A percentile compares a stretch with the other conserved stretches of the same genome.
Conservation (phyloP, 345 rosid genomes). For the Conringia planisiliqua region DNA sequence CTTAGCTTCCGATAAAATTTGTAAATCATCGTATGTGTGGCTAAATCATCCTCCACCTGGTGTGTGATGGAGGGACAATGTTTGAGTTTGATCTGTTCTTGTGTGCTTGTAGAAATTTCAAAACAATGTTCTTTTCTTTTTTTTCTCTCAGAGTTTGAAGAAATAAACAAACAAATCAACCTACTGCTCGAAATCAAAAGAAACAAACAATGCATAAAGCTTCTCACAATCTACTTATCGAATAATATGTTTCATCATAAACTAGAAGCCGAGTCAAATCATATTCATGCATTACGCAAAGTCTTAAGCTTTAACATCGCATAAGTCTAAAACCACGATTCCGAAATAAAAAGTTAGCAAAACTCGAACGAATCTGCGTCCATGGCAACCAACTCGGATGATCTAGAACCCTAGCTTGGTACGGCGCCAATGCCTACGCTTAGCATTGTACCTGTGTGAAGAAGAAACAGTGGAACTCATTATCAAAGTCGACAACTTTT, state of each 20-base stretch:
- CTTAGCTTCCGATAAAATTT: neutral
- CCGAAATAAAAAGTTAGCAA: neutral
- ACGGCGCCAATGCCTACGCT: slow-evolving; percentile 74
- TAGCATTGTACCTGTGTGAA: slow-evolving; percentile 48
- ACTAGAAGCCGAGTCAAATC: neutral
- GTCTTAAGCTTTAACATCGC: neutral
- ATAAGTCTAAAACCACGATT: no score
- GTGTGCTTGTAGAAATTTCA: neutral
- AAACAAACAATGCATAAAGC: no score
- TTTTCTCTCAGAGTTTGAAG: neutral
- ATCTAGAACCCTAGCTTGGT: slow-evolving; percentile 49
- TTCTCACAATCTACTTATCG: neutral
- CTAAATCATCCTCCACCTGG: neutral
- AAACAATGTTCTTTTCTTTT: neutral
- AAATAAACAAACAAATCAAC: neutral
- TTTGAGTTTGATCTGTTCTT: slow-evolving; percentile 1
- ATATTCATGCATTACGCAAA: neutral
- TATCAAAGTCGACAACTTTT: neutral
- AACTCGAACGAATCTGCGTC: neutral
- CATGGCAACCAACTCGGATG: neutral
- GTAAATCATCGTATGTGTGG: slow-evolving; percentile 17
- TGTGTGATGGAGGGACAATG: neutral
- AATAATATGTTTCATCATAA: neutral
- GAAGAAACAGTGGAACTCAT: neutral
- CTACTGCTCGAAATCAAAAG: neutral